A percentile compares a stretch with the other conserved stretches of the same genome.
Conservation (phyloP, 768 basidiomycete species). For the Suillus tomentosus region DNA sequence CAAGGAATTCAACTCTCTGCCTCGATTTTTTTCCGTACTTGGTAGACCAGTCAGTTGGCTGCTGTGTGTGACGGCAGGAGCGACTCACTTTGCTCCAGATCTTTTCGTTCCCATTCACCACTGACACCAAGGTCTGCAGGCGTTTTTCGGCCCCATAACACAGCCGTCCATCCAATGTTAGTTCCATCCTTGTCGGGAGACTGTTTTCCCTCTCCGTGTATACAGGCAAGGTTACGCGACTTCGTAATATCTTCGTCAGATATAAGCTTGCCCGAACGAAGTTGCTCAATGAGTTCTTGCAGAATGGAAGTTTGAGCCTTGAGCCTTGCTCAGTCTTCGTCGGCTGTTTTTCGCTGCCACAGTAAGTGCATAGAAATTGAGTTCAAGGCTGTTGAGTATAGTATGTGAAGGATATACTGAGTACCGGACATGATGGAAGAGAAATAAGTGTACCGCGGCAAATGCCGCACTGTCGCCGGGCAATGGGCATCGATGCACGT, state of each 20-base stretch:
- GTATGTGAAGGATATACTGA: slow-evolving; percentile 60
- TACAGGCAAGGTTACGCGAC: slow-evolving; percentile 54
- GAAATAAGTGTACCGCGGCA: background rate
- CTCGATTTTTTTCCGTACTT: slow-evolving; percentile 17
- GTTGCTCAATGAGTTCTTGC: slow-evolving; percentile 54
- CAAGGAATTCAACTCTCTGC: background rate
- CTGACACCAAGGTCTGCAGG: slow-evolving; percentile 13
- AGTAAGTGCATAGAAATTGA: slow-evolving; percentile 71
- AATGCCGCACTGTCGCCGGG: background rate
- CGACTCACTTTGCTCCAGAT: slow-evolving; percentile 41
- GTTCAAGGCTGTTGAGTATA: slow-evolving; percentile 66
- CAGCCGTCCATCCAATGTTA: slow-evolving; percentile 50
- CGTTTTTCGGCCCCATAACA: slow-evolving; percentile 45
- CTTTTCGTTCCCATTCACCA: slow-evolving; percentile 42
- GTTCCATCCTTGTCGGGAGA: slow-evolving; percentile 12
- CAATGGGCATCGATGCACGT: too few relatives aligned
- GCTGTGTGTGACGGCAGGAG: background rate
- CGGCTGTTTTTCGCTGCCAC: slow-evolving; percentile 47
- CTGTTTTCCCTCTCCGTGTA: slow-evolving; percentile 25
- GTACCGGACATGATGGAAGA: slow-evolving; percentile 26
- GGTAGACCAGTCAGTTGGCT: background rate
- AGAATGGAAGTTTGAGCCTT: slow-evolving; percentile 65
- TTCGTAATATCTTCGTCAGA: slow-evolving; percentile 53
- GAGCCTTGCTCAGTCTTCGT: slow-evolving; percentile 55
- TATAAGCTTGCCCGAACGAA: slow-evolving; percentile 48